These are phyloP conservation scores for Nymphaea thermarum DNA, from an alignment of 164 flowering plant genomes.

Conservation along the genomic window DNA sequence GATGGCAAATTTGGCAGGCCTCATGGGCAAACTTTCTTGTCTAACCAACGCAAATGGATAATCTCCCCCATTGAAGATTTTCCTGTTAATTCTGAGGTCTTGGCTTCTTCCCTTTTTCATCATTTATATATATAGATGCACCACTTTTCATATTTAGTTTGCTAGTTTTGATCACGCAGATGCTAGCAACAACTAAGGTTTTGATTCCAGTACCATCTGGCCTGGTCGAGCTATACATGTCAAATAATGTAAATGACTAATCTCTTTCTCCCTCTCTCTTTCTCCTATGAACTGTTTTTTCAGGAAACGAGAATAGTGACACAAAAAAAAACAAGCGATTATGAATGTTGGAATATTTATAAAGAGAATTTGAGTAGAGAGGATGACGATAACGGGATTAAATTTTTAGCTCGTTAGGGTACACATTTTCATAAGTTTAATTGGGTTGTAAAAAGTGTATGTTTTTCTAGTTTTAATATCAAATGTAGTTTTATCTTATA, in stretches of 20 bases:
- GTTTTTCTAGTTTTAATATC: no score
- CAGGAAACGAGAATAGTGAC: background rate
- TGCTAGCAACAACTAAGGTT: slow-evolving; percentile 34
- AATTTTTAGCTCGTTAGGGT: no score
- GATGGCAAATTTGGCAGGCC: no score
- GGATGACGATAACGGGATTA: no score
- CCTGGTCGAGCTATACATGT: slow-evolving; percentile 48
- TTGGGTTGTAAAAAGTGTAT: no score
- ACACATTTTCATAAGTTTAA: no score
- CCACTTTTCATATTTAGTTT: background rate
- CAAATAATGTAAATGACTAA: slow-evolving; percentile 33
- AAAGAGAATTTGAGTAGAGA: no score
- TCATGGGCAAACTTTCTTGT: background rate
- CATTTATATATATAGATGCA: background rate
- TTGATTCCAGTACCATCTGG: slow-evolving; percentile 55
- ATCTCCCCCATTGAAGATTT: background rate
- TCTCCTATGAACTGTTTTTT: background rate
- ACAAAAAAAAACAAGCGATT: no score
- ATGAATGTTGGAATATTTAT: no score
- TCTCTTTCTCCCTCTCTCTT: background rate
- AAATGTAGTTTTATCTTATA: no score
- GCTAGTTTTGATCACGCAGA: slow-evolving; percentile 23
- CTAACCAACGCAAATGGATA: background rate
- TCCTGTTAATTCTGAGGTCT: background rate
- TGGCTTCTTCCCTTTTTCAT: background rate